Conservation (phyloP, 495 filamentous ascomycete species). For the Xylaria grammica region DNA sequence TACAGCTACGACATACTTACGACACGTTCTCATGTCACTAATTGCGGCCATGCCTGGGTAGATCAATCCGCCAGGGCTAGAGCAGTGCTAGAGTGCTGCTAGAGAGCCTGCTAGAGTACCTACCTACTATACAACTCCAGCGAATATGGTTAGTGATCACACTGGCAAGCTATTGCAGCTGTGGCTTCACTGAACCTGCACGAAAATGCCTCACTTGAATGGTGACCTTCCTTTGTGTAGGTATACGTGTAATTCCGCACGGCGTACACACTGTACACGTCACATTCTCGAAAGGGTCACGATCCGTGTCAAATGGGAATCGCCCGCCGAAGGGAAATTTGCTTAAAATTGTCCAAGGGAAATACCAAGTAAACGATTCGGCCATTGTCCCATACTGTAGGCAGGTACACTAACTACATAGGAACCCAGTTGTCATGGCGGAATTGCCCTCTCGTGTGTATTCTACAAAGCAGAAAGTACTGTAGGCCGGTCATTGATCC, state of each 20-base stretch:
- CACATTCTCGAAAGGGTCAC: background rate
- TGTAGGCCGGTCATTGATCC: background rate
- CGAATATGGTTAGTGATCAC: background rate
- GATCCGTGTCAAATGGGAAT: background rate
- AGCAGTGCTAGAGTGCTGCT: too few relatives aligned
- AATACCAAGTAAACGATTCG: too few relatives aligned
- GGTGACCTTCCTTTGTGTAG: background rate
- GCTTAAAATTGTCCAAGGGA: too few relatives aligned
- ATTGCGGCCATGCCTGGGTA: background rate
- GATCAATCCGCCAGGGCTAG: background rate
- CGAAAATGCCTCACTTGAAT: constrained; percentile 20
- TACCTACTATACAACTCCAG: constrained; percentile 6
- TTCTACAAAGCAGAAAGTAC: too few relatives aligned
- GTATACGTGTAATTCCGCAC: background rate
- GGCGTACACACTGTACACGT: constrained; percentile 17
- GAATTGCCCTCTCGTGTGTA: background rate
- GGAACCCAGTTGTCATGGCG: background rate
- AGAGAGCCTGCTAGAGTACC: too few relatives aligned
- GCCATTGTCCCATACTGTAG: background rate
- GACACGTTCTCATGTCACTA: background rate
- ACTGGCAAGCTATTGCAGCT: constrained; percentile 15
- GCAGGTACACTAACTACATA: too few relatives aligned
- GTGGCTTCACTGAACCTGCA: constrained; percentile 14
- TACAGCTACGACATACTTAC: background rate
- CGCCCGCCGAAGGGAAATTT: background rate